Base-by-base conservation (phyloP, 2,329 filamentous ascomycete species). In the Diaporthe sp. region DNA sequence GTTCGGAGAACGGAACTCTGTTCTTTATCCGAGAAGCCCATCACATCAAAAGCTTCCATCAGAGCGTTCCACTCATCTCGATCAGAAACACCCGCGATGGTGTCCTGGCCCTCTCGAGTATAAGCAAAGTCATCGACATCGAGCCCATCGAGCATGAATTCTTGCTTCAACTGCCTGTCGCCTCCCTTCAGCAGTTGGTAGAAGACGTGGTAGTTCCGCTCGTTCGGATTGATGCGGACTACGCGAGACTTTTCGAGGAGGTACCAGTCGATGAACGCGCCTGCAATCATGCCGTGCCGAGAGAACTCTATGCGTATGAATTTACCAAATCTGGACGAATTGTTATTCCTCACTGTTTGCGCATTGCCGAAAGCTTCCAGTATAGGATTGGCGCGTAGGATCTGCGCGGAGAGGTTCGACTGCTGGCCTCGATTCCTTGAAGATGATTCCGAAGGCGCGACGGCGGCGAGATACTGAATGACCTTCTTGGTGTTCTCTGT, bases 401-500 rank as follows among this genome's bases (percentile, higher is more conserved):
- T 99, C 84, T 99, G 97, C 80, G 98, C 95, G 0, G 97, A 98
- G 13, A 99, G 91, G 76, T 95, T 98, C 17, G 95, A 94, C 77
- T 96, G 91, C 78, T 89, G 88, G 5, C 84, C 82, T 87, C 93
- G 85, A 86, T 88, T 85, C 88, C 92, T 86, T 84, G 90, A 82
- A 2, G 93, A 90, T 0, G 93, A 92, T 76, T 98, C 96, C 0
- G 94, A 92, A 57, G 94, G 94, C 13, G 97, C 97, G 61, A 99
- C 97, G 1, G 97, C 95, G 19, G 97, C 97, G 58, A 99, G 91
- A 82, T 99, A 99, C 81, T 99, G 97, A 73, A 99, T 99, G 79
- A 99, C 97, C 84, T 99, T 99, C 83, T 99, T 99, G 22, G 97
- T 99, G 83, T 99, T 99, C 83, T 99, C 97, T 0, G 97, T 99